Base-by-base conservation (phyloP, 2,329 filamentous ascomycete genomes). In the Diplodia seriata region DNA sequence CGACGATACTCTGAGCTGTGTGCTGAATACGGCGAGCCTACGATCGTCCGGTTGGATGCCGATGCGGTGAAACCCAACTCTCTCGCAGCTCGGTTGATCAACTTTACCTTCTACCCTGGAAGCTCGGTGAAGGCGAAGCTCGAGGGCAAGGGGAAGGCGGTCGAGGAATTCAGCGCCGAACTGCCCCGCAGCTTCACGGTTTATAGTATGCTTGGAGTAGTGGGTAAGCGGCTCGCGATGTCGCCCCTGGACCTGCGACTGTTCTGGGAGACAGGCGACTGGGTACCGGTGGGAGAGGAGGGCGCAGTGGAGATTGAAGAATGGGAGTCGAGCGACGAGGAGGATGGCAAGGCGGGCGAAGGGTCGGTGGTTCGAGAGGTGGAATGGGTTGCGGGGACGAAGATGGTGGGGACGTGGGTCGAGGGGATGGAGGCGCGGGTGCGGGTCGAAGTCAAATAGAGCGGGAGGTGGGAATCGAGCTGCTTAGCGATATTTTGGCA, bases 191-290 rank as follows among this genome's bases (percentile, higher is more conserved):
- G 89, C 0, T 90, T 91, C 74, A 90, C 94, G 72, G 87, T 94
- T 6, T 98, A 97, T 73, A 86, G 89, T 3, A 86, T 97, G 18
- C 91, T 95, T 75, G 91, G 92, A 0, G 83, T 96, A 9, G 90
- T 92, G 0, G 90, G 89, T 0, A 89, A 86, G 71, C 77, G 90
- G n/a, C 92, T 96, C 73, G 83, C 80, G 0, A 72, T 91, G 12
- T 79, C 84, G 56, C 91, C 93, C 0, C 82, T 92, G 70, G 80
- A 80, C 51, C 81, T 94, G 69, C 85, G 84, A 50, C 78, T 98
- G 59, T 81, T 95, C 0, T 97, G 92, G 91, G 93, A 97, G 81
- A 97, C 93, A 9, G 92, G 92, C 23, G 94, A 97, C 78, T 92
- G 91, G 88, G 93, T 97, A 77, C 92, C 92, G 0, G 89, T 93